Conservation (phyloP, 495 filamentous ascomycete species). For the Cladorrhinum samala region DNA sequence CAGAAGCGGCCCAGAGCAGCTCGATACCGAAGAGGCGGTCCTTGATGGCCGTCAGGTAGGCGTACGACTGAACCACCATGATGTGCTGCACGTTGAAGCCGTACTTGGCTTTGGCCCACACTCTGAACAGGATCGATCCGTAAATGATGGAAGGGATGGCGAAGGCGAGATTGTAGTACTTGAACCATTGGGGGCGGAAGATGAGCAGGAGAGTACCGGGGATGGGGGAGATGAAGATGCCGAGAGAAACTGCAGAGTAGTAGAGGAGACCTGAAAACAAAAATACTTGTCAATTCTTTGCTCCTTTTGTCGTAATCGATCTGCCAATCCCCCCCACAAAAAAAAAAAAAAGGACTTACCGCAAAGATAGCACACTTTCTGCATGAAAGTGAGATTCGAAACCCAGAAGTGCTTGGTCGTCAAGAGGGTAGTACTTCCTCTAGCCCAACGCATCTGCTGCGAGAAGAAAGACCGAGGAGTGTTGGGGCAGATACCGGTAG, state of each 20-base stretch:
- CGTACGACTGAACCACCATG: conserved; percentile 31
- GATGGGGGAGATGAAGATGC: conserved; percentile 32
- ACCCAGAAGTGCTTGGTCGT: conserved; percentile 29
- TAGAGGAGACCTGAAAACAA: conserved; percentile 23
- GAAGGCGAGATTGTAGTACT: conserved; percentile 32
- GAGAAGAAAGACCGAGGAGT: conserved; percentile 30
- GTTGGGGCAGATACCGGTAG: conserved; percentile 30
- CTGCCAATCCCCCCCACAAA: no score
- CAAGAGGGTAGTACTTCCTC: conserved; percentile 26
- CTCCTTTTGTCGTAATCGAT: background rate
- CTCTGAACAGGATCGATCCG: conserved; percentile 24
- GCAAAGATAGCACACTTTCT: conserved; percentile 29
- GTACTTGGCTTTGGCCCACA: conserved; percentile 28
- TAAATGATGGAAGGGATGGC: conserved; percentile 30
- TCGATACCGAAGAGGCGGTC: conserved; percentile 28
- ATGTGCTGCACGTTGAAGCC: conserved; percentile 33
- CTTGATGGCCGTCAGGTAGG: conserved; percentile 31
- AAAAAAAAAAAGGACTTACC: conserved; percentile 9
- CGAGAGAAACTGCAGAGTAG: conserved; percentile 29
- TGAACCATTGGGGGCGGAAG: conserved; percentile 28
- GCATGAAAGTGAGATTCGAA: conserved; percentile 27
- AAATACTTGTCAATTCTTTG: background rate
- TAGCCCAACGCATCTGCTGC: conserved; percentile 32
- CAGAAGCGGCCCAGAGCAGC: conserved; percentile 29
- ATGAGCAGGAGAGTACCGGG: conserved; percentile 25